Conservation (phyloP, 2,329 filamentous ascomycete genomes). For the Fusarium sp. region DNA sequence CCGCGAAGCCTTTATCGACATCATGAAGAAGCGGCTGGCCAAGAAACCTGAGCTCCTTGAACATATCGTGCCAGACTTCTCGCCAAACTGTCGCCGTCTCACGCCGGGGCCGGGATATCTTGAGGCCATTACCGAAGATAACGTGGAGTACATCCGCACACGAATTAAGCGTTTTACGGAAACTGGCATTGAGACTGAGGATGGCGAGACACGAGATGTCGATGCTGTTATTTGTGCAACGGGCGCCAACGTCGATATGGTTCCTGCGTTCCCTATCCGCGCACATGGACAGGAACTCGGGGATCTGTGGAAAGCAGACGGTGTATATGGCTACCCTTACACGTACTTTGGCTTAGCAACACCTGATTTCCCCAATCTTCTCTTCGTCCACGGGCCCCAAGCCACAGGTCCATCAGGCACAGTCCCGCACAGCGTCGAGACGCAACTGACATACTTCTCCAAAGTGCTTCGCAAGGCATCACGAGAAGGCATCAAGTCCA, state of each 20-base stretch:
- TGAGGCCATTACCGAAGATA: conserved; percentile 71
- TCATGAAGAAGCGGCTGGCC: conserved; percentile 67
- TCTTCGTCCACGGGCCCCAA: conserved; percentile 74
- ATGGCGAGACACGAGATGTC: conserved; percentile 68
- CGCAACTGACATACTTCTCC: conserved; percentile 73
- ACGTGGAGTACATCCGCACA: conserved; percentile 71
- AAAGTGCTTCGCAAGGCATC: conserved; percentile 76
- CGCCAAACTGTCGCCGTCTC: conserved; percentile 72
- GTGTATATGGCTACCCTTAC: conserved; percentile 72
- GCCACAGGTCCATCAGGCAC: conserved; percentile 72
- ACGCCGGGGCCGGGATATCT: conserved; percentile 77
- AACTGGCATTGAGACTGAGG: conserved; percentile 70
- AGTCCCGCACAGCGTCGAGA: conserved; percentile 76
- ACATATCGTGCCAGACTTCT: conserved; percentile 71
- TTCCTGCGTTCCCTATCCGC: conserved; percentile 71
- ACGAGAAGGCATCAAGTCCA: conserved; percentile 73
- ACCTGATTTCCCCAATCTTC: conserved; percentile 75
- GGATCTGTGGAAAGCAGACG: conserved; percentile 68
- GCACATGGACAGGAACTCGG: conserved; percentile 67
- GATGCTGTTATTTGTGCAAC: conserved; percentile 78
- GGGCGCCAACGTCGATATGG: conserved; percentile 71
- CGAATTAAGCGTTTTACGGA: conserved; percentile 70
- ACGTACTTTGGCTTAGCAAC: conserved; percentile 75
- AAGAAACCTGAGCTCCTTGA: conserved; percentile 69
- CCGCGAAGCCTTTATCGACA: conserved; percentile 57